phyloP scores from a whole-genome alignment of 1,284 basidiomycete species.

The Cerioporus squamosus region DNA sequence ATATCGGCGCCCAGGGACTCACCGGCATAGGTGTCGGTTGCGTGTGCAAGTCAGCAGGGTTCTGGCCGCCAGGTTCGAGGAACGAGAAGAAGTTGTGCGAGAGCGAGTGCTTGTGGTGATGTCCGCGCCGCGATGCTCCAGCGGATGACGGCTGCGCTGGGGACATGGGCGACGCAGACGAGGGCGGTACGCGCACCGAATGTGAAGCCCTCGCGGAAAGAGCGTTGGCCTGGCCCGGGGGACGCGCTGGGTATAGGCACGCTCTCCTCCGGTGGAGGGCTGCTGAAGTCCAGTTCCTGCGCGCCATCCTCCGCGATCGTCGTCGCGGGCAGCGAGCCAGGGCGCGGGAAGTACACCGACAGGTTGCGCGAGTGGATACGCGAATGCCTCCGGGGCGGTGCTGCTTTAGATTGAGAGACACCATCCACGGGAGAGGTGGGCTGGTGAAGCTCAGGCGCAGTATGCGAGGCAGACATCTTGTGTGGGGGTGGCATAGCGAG shows the following conservation, averaged over 20 bases:
- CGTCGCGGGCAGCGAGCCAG: slow-evolving; percentile 62
- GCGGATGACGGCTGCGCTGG: slow-evolving; percentile 35
- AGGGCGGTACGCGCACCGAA: slow-evolving; percentile 59
- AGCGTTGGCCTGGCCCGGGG: slow-evolving; percentile 36
- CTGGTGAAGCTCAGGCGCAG: slow-evolving; percentile 28
- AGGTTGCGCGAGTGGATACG: slow-evolving; percentile 90
- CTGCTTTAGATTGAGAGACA: slow-evolving; percentile 24
- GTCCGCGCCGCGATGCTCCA: slow-evolving; percentile 63
- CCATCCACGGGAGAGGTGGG: slow-evolving; percentile 17
- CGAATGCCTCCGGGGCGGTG: slow-evolving; percentile 60
- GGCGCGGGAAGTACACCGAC: slow-evolving; percentile 88
- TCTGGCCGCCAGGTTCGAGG: slow-evolving; percentile 40
- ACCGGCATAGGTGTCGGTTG: slow-evolving; percentile 54
- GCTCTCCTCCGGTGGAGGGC: slow-evolving; percentile 47
- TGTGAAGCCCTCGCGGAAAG: slow-evolving; percentile 64
- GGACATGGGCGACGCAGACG: slow-evolving; percentile 26
- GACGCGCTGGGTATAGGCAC: slow-evolving; percentile 50
- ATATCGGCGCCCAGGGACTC: slow-evolving; percentile 57
- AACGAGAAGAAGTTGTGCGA: slow-evolving; percentile 91
- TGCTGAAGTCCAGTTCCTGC: slow-evolving; percentile 54
- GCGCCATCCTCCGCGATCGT: slow-evolving; percentile 71
- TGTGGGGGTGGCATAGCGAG: slow-evolving; percentile 27
- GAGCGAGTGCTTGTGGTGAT: slow-evolving; percentile 92
- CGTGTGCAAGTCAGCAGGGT: slow-evolving; percentile 43
- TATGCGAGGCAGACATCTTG: slow-evolving; percentile 22